Evolutionary conservation across 495 filamentous ascomycete genomes (phyloP).

Genomic region (Tetracladium setigerum): DNA sequence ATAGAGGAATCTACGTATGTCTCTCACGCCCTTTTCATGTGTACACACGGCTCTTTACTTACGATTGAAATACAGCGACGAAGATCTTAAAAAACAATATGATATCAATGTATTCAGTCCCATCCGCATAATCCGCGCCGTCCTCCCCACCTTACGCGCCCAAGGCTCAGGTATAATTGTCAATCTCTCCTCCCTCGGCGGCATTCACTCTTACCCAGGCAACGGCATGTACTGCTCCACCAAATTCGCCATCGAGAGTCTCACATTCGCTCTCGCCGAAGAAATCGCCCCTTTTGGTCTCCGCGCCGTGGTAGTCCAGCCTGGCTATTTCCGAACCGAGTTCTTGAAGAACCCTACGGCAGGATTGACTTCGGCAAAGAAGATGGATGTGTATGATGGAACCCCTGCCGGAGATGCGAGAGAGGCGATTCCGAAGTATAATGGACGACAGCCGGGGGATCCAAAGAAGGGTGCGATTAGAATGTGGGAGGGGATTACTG

Average conservation of each 20-base stretch:
- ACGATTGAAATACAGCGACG: slow-evolving; percentile 20
- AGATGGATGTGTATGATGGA: slow-evolving; percentile 22
- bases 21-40: slow-evolving; percentile 29
- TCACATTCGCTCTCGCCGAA: slow-evolving; percentile 34
- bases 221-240: slow-evolving; percentile 41
- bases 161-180: slow-evolving; percentile 31
- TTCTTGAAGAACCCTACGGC: slow-evolving; percentile 21
- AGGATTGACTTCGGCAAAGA: slow-evolving; percentile 12
- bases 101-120: slow-evolving; percentile 45
- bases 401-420: slow-evolving; percentile 11
- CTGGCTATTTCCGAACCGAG: slow-evolving; percentile 43
- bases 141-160: slow-evolving; percentile 39
- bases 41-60: slow-evolving; percentile 25
- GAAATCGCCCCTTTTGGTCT: slow-evolving; percentile 42
- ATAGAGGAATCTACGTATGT: slow-evolving; percentile 39
- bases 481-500: slow-evolving; percentile 39
- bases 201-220: slow-evolving; percentile 31
- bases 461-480: slow-evolving; percentile 37
- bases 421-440: slow-evolving; percentile 14
- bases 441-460: slow-evolving; percentile 35
- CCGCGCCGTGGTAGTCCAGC: slow-evolving; percentile 36
- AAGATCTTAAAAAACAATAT: slow-evolving; percentile 28
- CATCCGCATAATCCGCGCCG: slow-evolving; percentile 35
- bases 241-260: slow-evolving; percentile 46
- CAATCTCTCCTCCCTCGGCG: slow-evolving; percentile 38